phyloP scores from a whole-genome alignment of 768 basidiomycete species.

The Brasilioporus rufonigricans region DNA sequence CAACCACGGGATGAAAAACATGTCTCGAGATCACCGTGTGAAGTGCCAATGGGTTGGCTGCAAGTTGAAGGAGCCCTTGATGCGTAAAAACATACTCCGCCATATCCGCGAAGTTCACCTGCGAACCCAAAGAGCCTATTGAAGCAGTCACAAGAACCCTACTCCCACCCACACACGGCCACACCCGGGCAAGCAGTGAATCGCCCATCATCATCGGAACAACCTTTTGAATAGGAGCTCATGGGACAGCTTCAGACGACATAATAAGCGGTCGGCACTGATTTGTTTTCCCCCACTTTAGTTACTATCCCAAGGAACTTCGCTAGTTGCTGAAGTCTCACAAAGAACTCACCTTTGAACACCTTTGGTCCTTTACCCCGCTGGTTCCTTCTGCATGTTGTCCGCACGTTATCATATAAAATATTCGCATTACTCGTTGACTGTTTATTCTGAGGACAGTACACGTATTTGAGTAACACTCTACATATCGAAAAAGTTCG shows the following conservation, averaged over 20 bases:
- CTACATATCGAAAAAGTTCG: too few species aligned
- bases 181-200: constrained; percentile 71
- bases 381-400: constrained; percentile 33
- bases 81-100: constrained; percentile 20
- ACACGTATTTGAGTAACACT: not conserved
- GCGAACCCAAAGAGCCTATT: not conserved
- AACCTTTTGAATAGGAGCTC: constrained; percentile 36
- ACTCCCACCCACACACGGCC: too few species aligned
- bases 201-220: constrained; percentile 36
- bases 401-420: constrained; percentile 39
- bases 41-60: constrained; percentile 16
- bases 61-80: not conserved
- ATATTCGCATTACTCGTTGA: constrained; percentile 34
- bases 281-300: constrained; percentile 3
- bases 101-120: constrained; percentile 18
- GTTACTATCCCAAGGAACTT: constrained; percentile 14
- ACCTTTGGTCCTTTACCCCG: constrained; percentile 43
- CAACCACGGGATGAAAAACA: constrained; percentile 11
- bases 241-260: constrained; percentile 38
- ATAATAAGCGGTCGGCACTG: constrained; percentile 24
- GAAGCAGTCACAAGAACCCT: not conserved
- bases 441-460: not conserved
- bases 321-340: constrained; percentile 28
- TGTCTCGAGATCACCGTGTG: not conserved
- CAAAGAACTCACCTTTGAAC: constrained; percentile 40